These are phyloP conservation scores for Teratosphaeria gauchensis DNA, from an alignment of 2,329 filamentous ascomycete species.

Conservation along the genomic window DNA sequence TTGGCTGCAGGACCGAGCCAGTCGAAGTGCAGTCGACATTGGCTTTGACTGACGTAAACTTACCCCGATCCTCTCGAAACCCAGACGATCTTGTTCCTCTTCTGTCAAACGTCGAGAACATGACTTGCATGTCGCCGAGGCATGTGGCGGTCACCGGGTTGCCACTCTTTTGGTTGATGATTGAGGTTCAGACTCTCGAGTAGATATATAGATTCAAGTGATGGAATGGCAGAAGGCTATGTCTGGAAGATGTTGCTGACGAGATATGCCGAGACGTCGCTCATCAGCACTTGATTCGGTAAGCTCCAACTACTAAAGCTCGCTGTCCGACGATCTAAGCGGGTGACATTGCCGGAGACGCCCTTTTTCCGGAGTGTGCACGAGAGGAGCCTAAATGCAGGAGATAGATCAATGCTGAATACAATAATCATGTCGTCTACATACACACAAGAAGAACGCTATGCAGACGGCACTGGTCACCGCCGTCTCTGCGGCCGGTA, in stretches of 20 bases:
- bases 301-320: background rate
- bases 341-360: background rate
- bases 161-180: no score
- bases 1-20: background rate
- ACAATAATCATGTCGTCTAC: background rate
- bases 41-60: background rate
- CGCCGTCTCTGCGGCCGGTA: background rate
- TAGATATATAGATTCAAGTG: no score
- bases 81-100: background rate
- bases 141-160: background rate
- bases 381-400: background rate
- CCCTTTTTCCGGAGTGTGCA: background rate
- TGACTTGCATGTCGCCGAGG: background rate
- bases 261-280: background rate
- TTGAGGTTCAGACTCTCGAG: no score
- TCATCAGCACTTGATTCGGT: background rate
- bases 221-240: no score
- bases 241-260: background rate
- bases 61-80: background rate
- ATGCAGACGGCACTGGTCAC: background rate
- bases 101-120: background rate
- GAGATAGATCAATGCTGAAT: background rate
- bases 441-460: background rate
- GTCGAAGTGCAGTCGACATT: background rate
- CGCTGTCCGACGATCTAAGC: background rate